A percentile compares a stretch with the other conserved stretches of the same genome.
phyloP scores from a whole-genome alignment of 306 rosid species.

The Trifolium repens region DNA sequence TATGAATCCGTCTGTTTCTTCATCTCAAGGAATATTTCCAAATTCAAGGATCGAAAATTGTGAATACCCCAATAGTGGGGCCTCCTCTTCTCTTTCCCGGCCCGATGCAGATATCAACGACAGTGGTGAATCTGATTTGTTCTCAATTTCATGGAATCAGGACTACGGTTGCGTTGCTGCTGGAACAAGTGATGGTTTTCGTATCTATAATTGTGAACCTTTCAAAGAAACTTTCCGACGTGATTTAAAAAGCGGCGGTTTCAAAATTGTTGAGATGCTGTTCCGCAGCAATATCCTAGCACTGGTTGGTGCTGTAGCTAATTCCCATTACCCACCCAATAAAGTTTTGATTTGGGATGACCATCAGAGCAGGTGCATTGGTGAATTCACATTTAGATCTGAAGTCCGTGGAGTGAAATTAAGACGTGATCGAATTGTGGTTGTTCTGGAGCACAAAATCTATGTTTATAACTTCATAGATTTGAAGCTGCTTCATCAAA shows the following conservation, averaged over 20 bases:
- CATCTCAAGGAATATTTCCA: conserved; percentile 58
- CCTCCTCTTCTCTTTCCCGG: conserved; percentile 56
- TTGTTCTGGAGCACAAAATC: conserved; percentile 91
- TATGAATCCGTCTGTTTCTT: conserved; percentile 61
- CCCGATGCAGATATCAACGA: conserved; percentile 53
- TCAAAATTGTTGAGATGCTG: conserved; percentile 92
- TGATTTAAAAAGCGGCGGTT: conserved; percentile 82
- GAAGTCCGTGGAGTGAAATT: conserved; percentile 85
- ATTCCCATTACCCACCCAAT: conserved; percentile 80
- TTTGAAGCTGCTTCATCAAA: conserved; percentile 90
- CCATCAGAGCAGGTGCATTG: conserved; percentile 81
- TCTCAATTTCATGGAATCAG: conserved; percentile 87
- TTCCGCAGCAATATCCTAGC: conserved; percentile 89
- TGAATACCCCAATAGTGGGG: conserved; percentile 58
- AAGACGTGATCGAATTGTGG: conserved; percentile 81
- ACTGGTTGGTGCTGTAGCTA: conserved; percentile 82
- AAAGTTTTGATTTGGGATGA: conserved; percentile 98
- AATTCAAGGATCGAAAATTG: conserved; percentile 50
- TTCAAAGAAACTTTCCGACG: conserved; percentile 89
- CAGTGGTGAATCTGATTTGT: conserved; percentile 56
- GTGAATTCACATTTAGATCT: conserved; percentile 86
- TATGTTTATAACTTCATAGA: conserved; percentile 81
- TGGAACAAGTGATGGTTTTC: conserved; percentile 88
- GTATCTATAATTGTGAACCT: conserved; percentile 85
- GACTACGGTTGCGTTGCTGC: conserved; percentile 87